Base-by-base conservation (phyloP, 169 alveolate genomes). In the Plasmodium malariae region DNA sequence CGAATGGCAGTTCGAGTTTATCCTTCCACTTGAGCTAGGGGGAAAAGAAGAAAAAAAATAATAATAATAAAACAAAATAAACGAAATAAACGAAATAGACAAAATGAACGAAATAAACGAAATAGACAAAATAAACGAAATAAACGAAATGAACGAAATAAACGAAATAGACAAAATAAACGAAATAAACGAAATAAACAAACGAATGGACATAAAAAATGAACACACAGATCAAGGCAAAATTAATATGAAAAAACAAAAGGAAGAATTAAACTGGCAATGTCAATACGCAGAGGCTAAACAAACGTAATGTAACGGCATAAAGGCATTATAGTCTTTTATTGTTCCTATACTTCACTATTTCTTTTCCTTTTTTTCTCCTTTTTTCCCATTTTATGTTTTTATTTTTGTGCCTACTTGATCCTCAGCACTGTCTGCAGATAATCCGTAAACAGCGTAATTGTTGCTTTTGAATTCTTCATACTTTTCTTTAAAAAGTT, bases 381-480 rank as follows among this genome's bases (percentile, higher is more conserved):
- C 2, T 40, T 67, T 5, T 17, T 34, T 67, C 19, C 12, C n/a
- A 2, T 67, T 37, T 34, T 67, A 7, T 54, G 4, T 54, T 30
- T 5, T 62, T 9, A 14, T 30, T 30, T 28, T 0, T 0, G 14
- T 37, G 0, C n/a, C 14, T 37, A 74, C 92, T 36, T 78, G 87
- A 1, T 45, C 73, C 43, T 65, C 68, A 32, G 94, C 65, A 14
- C 94, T 76, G 69, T 91, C 87, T 2, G 94, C 95, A 85, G 92
- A 94, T 21, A 94, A 87, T 14, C 92, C 94, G 69, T 94, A 94
- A 34, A 94, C 95, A 40, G 74, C 72, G 55, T 62, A 87, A 5
- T 74, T 74, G 40, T 70, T 87, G 19, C 51, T 49, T 3, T 65
- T 83, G 57, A 94, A 78, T 12, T 74, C 60, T n/a, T 74, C 65